Evolutionary conservation across 2,329 filamentous ascomycete genomes (phyloP), one percentile per base, ranked within the genome.

Genomic region (Colletotrichum ledebouriae): DNA sequence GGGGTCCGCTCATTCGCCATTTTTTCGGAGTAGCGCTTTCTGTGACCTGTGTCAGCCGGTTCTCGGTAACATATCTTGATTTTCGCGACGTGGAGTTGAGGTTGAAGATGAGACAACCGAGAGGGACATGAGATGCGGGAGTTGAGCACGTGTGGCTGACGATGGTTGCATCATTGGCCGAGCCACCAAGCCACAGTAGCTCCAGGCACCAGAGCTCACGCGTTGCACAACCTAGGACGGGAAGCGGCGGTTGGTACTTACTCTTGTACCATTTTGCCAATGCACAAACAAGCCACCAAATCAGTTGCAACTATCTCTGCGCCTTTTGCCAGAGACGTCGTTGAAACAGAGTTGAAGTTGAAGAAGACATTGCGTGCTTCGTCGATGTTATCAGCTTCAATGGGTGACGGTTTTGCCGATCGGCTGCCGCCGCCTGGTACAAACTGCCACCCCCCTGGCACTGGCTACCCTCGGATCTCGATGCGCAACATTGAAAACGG

Each of bases 1-100:
- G 91, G 91, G 58, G 90, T 92, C 64, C 82, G 83, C 81, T 93
- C 90, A 41, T 82, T 73, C 20, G 80, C 71, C 81, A 82, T 83
- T 67, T 73, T 79, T 34, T 73, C 73, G 71, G 46, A 49, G 52
- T 44, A 71, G 37, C 39, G 63, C 37, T 67, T 62, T 63, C 67
- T 69, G 44, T 22, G 25, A 22, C 37, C 34, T 10, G 7, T 25
- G 53, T 69, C 52, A 69, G 63, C 59, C 53, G 65, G 42, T 39
- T 25, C 20, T 37, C 12, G 44, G 22, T 49, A 22, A 6, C 17
- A 20, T 29, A 47, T 46, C 22, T 33, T 44, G 15, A 50, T n/a
- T 29, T 17, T 12, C 29, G 6, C 9, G 22, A 22, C 13, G 6
- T n/a, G 22, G 47, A 50, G 22, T 4, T 29, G 47, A 2, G 7